Evolutionary conservation across 2,329 filamentous ascomycete species (phyloP), one percentile per base, ranked within the genome.

Genomic region (Cladosporium sp.): DNA sequence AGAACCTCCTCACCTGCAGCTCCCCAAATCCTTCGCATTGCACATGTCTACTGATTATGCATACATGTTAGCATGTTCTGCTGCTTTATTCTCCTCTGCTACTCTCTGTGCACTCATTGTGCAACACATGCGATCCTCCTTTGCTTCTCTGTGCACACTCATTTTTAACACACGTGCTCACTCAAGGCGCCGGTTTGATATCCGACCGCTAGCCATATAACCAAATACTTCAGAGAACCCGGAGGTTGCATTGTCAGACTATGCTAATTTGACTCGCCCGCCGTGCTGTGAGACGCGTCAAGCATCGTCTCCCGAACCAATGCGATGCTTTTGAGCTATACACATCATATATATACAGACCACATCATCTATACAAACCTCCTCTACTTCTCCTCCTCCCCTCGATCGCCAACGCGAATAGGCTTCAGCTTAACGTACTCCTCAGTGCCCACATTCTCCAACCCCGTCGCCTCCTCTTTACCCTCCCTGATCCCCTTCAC

Each of bases 401-500:
- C 31, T 16, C 21, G 16, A 3, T 21, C n/a, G 1, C 11, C 44
- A 23, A n/a, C 44, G 52, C 52, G 49, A 16, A 64, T 53, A 33
- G 63, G 63, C 29, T 23, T 60, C 63, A 65, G 26, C 31, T 16
- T 60, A 18, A 65, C 63, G 35, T 35, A 60, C 44, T 65, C 63
- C 35, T 64, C 29, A 18, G 29, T 71, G 14, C 73, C 74, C 2
- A 76, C 66, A 46, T 73, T 69, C 69, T 76, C 74, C 33, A 76
- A 65, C 35, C 74, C 74, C 14, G 74, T 76, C 11, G 67, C 74
- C 12, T 72, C 70, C n/a, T 73, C 70, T 26, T 65, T 67, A 0
- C 69, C 76, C 31, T 71, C 77, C 61, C 63, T 78, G 72, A 79
- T 77, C 68, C 60, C 80, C 75, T 76, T 77, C 68, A 76, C 84